Evolutionary conservation across 345 rosid species (phyloP).

Genomic region (Citrus cavaleriei): DNA sequence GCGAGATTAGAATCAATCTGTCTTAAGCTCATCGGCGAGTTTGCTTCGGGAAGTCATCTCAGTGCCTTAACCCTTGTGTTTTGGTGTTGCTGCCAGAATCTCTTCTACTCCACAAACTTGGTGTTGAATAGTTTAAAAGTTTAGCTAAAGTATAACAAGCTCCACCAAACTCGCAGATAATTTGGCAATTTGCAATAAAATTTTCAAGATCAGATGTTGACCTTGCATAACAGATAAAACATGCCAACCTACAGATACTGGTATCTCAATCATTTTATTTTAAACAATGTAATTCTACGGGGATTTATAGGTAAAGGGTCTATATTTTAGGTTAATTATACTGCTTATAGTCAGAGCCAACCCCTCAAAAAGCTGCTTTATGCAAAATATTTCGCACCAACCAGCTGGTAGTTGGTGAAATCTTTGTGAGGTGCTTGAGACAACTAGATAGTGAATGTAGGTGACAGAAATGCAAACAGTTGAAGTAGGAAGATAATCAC

Average conservation of each 20-base stretch:
- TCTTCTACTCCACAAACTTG: conserved; percentile 29
- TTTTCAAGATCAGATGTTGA: background rate
- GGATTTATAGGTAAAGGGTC: background rate
- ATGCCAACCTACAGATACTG: background rate
- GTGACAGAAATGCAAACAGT: background rate
- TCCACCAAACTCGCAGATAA: conserved; percentile 1
- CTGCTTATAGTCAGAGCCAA: background rate
- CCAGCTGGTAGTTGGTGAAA: background rate
- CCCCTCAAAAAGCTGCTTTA: background rate
- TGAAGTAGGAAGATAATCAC: background rate
- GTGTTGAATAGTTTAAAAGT: background rate
- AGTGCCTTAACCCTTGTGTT: background rate
- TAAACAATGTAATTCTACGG: background rate
- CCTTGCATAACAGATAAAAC: background rate
- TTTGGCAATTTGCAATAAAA: background rate
- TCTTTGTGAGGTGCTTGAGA: background rate
- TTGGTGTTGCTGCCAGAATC: conserved; percentile 10
- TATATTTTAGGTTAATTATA: background rate
- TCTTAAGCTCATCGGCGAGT: background rate
- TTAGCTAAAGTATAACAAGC: conserved; percentile 8
- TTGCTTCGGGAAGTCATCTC: background rate
- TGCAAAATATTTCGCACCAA: background rate
- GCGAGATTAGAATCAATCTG: background rate
- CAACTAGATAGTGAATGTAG: background rate
- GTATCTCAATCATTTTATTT: background rate